Percentiles rank a stretch among this genome's conserved stretches.
Evolutionary conservation across 2,329 filamentous ascomycete species (phyloP).

Genomic region (Aspergillus pseudoviridinutans): DNA sequence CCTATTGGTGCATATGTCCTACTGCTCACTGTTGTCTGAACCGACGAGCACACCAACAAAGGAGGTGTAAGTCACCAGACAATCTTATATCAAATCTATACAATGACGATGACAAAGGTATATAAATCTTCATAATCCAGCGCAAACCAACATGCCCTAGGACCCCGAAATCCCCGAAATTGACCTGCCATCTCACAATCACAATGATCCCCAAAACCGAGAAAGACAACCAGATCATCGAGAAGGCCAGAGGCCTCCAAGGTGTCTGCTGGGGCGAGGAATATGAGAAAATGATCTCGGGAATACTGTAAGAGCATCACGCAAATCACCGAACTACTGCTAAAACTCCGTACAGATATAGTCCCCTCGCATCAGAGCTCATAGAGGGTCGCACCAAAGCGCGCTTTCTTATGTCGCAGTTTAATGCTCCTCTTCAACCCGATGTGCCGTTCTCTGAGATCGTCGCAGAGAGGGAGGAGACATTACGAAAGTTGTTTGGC

Average conservation of each 20-base stretch:
- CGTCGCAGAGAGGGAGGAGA: background rate
- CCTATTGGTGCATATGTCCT: background rate
- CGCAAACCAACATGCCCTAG: background rate
- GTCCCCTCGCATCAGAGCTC: background rate
- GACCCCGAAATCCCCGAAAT: too few relatives aligned
- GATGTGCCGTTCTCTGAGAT: background rate
- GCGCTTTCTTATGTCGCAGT: background rate
- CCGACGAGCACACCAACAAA: background rate
- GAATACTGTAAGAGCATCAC: constrained; percentile 12
- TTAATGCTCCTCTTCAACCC: background rate
- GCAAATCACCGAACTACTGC: background rate
- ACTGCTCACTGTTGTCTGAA: background rate
- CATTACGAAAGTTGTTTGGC: background rate
- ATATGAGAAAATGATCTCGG: background rate
- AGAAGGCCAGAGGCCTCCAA: background rate
- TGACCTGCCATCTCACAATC: background rate
- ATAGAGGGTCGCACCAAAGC: background rate
- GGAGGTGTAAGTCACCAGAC: background rate
- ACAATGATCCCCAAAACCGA: background rate
- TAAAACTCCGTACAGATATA: background rate
- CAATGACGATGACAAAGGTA: background rate
- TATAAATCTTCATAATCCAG: background rate
- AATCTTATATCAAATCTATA: background rate
- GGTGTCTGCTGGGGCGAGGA: background rate
- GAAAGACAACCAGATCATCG: background rate